A percentile compares a stretch with the other conserved stretches of the same genome.
phyloP scores from a whole-genome alignment of 108 stramenopile species.

The Conticribra guillardii region DNA sequence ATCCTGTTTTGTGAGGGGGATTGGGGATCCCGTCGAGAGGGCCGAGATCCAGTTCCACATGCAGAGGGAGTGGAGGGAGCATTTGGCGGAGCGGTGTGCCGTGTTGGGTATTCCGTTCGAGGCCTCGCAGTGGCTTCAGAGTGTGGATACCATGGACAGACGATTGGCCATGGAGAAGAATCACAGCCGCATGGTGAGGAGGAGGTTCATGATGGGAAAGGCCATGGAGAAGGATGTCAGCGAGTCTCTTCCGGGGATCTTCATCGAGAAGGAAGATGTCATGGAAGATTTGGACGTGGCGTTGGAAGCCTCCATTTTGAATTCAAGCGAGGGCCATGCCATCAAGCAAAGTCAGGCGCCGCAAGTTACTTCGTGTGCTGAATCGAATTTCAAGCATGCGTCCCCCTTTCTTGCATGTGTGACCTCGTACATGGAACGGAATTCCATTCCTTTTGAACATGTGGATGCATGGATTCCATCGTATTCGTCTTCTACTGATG shows the following conservation, averaged over 20 bases:
- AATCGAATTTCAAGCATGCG: constrained; percentile 15
- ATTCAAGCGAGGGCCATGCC: constrained; percentile 26
- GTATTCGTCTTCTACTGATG: constrained; percentile 38
- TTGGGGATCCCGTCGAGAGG: constrained; percentile 69
- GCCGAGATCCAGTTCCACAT: constrained; percentile 87
- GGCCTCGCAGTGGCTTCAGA: constrained; percentile 70
- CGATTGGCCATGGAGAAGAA: constrained; percentile 76
- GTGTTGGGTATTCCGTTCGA: constrained; percentile 66
- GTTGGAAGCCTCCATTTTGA: constrained; percentile 20
- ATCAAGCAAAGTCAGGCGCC: too few relatives aligned
- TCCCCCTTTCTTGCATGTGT: constrained; percentile 75
- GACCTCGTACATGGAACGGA: constrained; percentile 70
- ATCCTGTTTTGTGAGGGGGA: constrained; percentile 60
- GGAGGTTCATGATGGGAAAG: constrained; percentile 84
- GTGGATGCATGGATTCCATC: constrained; percentile 89
- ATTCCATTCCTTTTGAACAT: constrained; percentile 84
- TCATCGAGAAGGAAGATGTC: constrained; percentile 54
- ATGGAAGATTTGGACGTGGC: constrained; percentile 18
- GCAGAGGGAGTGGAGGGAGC: constrained; percentile 89
- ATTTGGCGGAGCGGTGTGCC: constrained; percentile 65
- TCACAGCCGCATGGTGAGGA: constrained; percentile 63
- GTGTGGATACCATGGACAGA: constrained; percentile 82
- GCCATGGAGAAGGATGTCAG: constrained; percentile 69
- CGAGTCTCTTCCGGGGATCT: constrained; percentile 69
- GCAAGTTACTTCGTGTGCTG: too few relatives aligned